These are phyloP conservation scores for Neurospora sp. DNA, from an alignment of 495 filamentous ascomycete genomes.

Conservation along the genomic window DNA sequence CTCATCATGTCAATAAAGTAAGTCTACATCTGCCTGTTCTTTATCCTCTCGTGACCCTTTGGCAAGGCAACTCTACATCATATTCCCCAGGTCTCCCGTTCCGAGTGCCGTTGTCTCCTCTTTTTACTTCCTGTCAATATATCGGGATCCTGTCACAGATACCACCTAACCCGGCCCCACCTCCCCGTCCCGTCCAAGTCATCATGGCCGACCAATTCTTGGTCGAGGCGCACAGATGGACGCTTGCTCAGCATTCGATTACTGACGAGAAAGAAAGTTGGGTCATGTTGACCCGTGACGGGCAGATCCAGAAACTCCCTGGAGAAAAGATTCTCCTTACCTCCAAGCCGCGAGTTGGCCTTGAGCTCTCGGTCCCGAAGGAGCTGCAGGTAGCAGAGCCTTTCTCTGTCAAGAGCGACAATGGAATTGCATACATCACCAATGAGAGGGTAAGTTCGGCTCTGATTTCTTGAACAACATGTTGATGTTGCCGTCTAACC, in stretches of 20 bases:
- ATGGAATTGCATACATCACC: constrained; percentile 63
- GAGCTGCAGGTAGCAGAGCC: constrained; percentile 34
- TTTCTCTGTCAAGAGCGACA: constrained; percentile 37
- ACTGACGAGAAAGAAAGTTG: constrained; percentile 41
- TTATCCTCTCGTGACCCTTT: constrained; percentile 13
- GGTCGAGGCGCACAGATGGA: constrained; percentile 34
- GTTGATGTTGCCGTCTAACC: constrained; percentile 8
- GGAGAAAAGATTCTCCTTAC: constrained; percentile 39
- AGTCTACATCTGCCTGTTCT: constrained; percentile 26
- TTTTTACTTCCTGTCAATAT: not conserved
- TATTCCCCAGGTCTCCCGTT: constrained; percentile 10
- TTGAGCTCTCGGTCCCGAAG: constrained; percentile 34
- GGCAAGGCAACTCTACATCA: constrained; percentile 10
- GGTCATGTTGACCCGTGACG: constrained; percentile 42
- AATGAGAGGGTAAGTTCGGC: constrained; percentile 65
- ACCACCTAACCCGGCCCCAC: not conserved
- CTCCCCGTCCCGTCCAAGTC: not conserved
- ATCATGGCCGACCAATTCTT: constrained; percentile 36
- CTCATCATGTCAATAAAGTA: constrained; percentile 62
- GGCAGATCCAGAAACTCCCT: constrained; percentile 39
- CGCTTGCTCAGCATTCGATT: constrained; percentile 16
- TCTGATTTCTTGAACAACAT: not conserved
- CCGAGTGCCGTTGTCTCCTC: constrained; percentile 1
- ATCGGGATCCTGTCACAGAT: not conserved
- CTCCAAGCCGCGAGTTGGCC: constrained; percentile 32